Percentiles rank a stretch among this genome's conserved stretches.
phyloP scores from a whole-genome alignment of 257 asterid genomes.

The Primulina tabacum region DNA sequence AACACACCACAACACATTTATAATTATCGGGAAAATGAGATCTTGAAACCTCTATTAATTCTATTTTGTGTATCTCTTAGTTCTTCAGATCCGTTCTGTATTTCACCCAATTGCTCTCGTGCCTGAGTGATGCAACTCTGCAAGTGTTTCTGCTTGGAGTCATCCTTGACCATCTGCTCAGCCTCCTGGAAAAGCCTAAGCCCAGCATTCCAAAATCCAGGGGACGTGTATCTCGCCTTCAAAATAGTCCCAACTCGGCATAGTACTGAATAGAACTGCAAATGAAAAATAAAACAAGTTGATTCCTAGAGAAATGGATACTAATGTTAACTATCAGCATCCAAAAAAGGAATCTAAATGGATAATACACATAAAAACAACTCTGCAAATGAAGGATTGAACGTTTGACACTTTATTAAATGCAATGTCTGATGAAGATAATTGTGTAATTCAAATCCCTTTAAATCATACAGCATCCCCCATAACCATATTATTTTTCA shows the following conservation, averaged over 20 bases:
- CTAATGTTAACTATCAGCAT: not conserved
- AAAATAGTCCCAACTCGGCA: constrained; percentile 83
- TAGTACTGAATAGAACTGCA: constrained; percentile 69
- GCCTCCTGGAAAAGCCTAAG: constrained; percentile 72
- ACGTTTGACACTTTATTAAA: not conserved
- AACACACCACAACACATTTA: not conserved
- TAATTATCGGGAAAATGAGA: not conserved
- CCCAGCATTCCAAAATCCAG: constrained; percentile 93
- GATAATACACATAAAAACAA: not conserved
- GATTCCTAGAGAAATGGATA: no score
- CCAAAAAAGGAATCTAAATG: not conserved
- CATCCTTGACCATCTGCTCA: constrained; percentile 44
- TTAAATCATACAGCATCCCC: not conserved
- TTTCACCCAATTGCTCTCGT: constrained; percentile 58
- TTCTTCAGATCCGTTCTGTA: constrained; percentile 44
- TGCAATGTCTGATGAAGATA: no score
- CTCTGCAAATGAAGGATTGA: not conserved
- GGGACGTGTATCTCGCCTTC: constrained; percentile 87
- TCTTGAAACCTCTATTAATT: constrained; percentile 52
- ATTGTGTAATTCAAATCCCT: not conserved
- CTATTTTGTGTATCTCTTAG: constrained; percentile 32
- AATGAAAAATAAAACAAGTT: not conserved
- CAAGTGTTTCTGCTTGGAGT: constrained; percentile 61
- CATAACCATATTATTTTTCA: no score
- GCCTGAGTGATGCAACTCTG: constrained; percentile 66